Percentiles rank a stretch among this genome's conserved stretches.
Conservation (phyloP, 257 asterid genomes). For the Solanum gracilifrons region DNA sequence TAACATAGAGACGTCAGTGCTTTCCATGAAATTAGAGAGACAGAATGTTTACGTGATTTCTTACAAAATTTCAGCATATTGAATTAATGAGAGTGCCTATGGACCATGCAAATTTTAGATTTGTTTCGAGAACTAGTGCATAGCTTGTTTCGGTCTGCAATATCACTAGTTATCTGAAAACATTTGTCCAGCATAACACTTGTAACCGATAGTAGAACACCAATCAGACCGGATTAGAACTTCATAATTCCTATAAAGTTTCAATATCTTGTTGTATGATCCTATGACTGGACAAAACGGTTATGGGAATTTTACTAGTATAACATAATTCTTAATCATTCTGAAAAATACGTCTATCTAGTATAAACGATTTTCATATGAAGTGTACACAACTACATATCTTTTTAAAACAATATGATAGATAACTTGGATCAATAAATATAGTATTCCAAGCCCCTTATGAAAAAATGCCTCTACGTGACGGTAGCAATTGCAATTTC, state of each 20-base stretch:
- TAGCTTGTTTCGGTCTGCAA: not conserved
- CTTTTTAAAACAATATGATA: not conserved
- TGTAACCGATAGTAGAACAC: not conserved
- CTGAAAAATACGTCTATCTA: not conserved
- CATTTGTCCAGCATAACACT: not conserved
- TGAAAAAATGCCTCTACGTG: not conserved
- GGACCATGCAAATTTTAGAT: not conserved
- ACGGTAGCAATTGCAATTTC: not conserved
- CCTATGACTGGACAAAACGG: not conserved
- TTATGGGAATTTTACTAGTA: not conserved
- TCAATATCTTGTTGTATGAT: not conserved
- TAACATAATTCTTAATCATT: not conserved
- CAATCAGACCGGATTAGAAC: not conserved
- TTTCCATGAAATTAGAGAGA: not conserved
- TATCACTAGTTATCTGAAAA: not conserved
- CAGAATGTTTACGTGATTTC: not conserved
- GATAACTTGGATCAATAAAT: not conserved
- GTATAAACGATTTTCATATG: not conserved
- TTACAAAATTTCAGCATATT: not conserved
- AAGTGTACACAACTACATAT: not conserved
- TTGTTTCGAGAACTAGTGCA: not conserved
- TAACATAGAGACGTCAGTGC: not conserved
- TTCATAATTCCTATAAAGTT: not conserved
- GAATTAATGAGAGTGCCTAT: not conserved
- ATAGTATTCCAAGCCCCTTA: not conserved